A percentile compares a stretch with the other conserved stretches of the same genome.
These are phyloP conservation scores for Scheffersomyces amazonensis DNA, from an alignment of 805 yeast species.

Conservation along the genomic window DNA sequence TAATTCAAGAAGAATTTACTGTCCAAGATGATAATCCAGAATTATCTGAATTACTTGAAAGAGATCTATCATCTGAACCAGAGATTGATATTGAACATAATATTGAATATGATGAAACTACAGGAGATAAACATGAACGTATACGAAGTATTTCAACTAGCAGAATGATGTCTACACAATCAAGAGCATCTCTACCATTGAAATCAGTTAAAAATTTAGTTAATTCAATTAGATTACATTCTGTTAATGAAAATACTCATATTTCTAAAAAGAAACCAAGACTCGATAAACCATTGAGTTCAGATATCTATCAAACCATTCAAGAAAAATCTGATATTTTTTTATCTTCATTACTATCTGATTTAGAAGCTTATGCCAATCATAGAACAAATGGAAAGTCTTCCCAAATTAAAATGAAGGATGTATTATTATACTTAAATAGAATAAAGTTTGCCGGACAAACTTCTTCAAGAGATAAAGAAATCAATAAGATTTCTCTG, in stretches of 20 bases:
- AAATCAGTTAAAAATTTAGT: constrained; percentile 7
- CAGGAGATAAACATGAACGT: background rate
- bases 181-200: background rate
- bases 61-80: background rate
- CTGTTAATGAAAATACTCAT: background rate
- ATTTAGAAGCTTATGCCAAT: constrained; percentile 33
- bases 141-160: background rate
- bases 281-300: constrained; percentile 4
- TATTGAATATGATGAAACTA: background rate
- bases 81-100: background rate
- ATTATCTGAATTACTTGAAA: background rate
- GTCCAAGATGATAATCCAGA: background rate
- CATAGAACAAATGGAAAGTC: constrained; percentile 23
- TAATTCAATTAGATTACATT: constrained; percentile 6
- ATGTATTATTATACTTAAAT: constrained; percentile 32
- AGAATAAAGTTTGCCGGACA: constrained; percentile 21
- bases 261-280: constrained; percentile 5
- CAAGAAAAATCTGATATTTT: constrained; percentile 30
- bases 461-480: constrained; percentile 3
- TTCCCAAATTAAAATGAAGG: constrained; percentile 25
- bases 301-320: constrained; percentile 15
- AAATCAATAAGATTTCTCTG: constrained; percentile 20
- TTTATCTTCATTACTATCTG: constrained; percentile 24
- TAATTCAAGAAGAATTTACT: background rate
- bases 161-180: background rate